Evolutionary conservation across 2,329 filamentous ascomycete species (phyloP).

Genomic region (Massarina eburnea): DNA sequence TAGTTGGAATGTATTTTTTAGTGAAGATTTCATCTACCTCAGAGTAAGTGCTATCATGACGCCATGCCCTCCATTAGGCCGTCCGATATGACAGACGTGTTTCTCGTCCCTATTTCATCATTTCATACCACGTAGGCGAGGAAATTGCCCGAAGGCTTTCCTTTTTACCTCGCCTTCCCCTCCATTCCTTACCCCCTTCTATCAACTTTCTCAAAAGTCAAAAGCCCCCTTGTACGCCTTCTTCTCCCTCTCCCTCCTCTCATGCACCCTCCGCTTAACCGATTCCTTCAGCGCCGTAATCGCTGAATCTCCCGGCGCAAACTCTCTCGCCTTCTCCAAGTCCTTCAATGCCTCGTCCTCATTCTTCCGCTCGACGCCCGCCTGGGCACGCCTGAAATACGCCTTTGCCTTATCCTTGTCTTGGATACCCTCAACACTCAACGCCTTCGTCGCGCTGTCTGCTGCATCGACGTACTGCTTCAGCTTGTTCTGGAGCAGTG

Average conservation of each 20-base stretch:
- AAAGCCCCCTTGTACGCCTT: conserved; percentile 94
- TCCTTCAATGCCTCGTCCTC: conserved; percentile 69
- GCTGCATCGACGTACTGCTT: conserved; percentile 69
- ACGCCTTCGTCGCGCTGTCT: conserved; percentile 70
- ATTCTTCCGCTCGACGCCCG: conserved; percentile 75
- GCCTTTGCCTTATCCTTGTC: conserved; percentile 88
- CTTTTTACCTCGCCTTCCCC: conserved; percentile 19
- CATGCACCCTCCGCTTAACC: conserved; percentile 76
- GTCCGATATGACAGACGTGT: too few species aligned
- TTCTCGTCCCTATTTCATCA: too few species aligned
- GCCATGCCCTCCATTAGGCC: too few species aligned
- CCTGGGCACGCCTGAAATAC: conserved; percentile 77
- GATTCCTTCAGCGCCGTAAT: conserved; percentile 72
- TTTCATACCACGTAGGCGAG: too few species aligned
- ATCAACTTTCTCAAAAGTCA: conserved; percentile 26
- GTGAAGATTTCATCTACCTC: too few species aligned
- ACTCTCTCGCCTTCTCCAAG: conserved; percentile 48
- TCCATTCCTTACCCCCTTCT: neutral
- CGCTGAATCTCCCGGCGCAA: conserved; percentile 68
- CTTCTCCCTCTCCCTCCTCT: conserved; percentile 83
- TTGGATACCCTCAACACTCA: conserved; percentile 63
- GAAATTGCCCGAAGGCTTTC: too few species aligned
- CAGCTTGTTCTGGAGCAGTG: conserved; percentile 82
- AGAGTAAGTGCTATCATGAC: too few species aligned
- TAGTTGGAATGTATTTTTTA: too few species aligned